Percentiles rank a stretch among this genome's conserved stretches.
Conservation (phyloP, 2,329 filamentous ascomycete species). For the Claviceps citrina region DNA sequence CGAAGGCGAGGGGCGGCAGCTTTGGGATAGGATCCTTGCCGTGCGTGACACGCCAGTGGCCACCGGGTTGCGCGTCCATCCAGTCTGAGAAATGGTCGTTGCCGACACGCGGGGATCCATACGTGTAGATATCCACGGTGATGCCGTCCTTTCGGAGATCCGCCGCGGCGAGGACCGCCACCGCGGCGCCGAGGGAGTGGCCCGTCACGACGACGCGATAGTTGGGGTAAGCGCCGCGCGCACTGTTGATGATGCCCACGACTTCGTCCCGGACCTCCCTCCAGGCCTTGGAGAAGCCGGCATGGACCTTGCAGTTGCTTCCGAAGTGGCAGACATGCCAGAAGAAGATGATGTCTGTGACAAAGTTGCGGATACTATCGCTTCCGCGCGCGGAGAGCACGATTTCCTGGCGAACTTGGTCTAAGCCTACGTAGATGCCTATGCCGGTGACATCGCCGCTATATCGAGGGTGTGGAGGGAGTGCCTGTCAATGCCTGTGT, state of each 20-base stretch:
- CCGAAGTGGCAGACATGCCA: conserved; percentile 16
- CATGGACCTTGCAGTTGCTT: conserved; percentile 34
- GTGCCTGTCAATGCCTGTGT: too few species aligned
- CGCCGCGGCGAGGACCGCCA: conserved; percentile 44
- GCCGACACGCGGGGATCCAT: conserved; percentile 50
- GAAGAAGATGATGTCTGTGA: conserved; percentile 33
- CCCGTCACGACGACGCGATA: conserved; percentile 46
- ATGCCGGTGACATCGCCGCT: conserved; percentile 30
- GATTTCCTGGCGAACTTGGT: conserved; percentile 34
- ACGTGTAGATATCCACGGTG: conserved; percentile 44
- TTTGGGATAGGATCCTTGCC: conserved; percentile 50
- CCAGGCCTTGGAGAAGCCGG: conserved; percentile 47
- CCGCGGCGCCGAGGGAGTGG: conserved; percentile 52
- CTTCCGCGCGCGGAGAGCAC: conserved; percentile 47
- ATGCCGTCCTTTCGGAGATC: conserved; percentile 35
- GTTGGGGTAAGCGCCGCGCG: conserved; percentile 29
- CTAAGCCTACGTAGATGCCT: conserved; percentile 35
- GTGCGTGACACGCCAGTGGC: conserved; percentile 52
- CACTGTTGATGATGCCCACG: conserved; percentile 27
- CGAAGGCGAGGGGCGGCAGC: conserved; percentile 44
- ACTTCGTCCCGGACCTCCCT: conserved; percentile 31
- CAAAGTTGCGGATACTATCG: conserved; percentile 43
- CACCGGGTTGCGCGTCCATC: conserved; percentile 35
- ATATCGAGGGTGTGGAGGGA: too few species aligned
- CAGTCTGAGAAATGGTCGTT: conserved; percentile 38